Base-by-base conservation (phyloP, 192 early-diverging fungal species). In the Obelidium mucronatum region DNA sequence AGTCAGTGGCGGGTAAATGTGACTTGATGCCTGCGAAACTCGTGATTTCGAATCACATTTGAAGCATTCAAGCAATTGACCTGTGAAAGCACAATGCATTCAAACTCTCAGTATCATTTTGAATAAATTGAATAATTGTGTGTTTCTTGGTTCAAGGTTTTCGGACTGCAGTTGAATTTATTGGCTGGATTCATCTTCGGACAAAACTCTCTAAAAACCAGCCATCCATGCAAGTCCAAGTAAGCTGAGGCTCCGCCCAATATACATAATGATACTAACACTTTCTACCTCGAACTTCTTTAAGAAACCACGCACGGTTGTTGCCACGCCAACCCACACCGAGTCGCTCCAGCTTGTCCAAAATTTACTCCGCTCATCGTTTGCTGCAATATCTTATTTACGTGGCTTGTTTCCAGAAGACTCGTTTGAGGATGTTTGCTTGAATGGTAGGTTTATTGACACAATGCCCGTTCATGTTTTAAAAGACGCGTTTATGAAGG, bases 291-390 rank as follows among this genome's bases (percentile, higher is more conserved):
- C 42, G 5, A 17, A 11, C 17, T 17, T 5, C 42, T 17, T 11
- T 17, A 5, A 44, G 42, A 44, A 44, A 44, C 42, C 42, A 44
- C 6, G 5, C 17, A 44, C 42, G 17, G 42, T 44, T 5, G 6
- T 17, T 11, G 17, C 42, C 42, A 44, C 42, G 6, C 62, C 69
- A 11, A 58, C 69, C 13, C 53, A 28, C 4, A 19, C 6, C 5
- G 69, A 72, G 69, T 72, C 69, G 28, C 54, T 72, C 24, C 69
- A 72, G 34, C 69, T 72, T 17, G 52, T 36, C 33, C 52, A 72
- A 3, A 72, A 72, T 34, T 30, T 72, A 22, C 69, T 72, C 0
- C 55, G 69, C 0, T 34, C 52, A 4, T 35, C 53, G 1, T n/a
- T 72, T 37, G 69, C 69, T 17, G 34, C 69, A 6, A 72, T 72